Percentiles rank a stretch among this genome's conserved stretches.
These are phyloP conservation scores for Kodamaea alishanica DNA, from an alignment of 1,139 yeast genomes.

Conservation along the genomic window DNA sequence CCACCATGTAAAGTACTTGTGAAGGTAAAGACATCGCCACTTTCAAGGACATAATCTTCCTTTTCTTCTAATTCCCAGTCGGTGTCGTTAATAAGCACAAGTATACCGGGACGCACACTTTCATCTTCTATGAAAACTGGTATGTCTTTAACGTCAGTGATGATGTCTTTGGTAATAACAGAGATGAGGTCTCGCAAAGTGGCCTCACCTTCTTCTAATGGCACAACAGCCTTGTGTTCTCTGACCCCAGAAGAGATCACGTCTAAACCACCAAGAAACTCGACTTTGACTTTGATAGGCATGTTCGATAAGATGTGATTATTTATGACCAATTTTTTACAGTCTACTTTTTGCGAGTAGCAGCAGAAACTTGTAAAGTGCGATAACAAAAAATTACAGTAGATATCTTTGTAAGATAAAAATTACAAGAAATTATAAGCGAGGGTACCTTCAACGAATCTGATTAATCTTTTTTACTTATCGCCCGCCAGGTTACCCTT, in stretches of 20 bases:
- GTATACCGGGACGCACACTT: conserved; percentile 81
- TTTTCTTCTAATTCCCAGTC: conserved; percentile 97
- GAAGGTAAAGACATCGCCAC: conserved; percentile 76
- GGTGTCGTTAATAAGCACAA: conserved; percentile 87
- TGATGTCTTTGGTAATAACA: conserved; percentile 51
- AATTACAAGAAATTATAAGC: too few relatives aligned
- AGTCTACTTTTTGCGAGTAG: too few relatives aligned
- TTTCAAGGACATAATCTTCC: conserved; percentile 70
- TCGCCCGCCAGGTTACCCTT: too few relatives aligned
- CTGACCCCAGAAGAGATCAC: conserved; percentile 54
- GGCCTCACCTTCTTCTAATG: conserved; percentile 41
- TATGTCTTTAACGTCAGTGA: conserved; percentile 58
- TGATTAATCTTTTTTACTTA: too few relatives aligned
- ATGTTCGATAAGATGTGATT: too few relatives aligned
- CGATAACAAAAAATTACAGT: too few relatives aligned
- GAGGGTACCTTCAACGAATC: too few relatives aligned
- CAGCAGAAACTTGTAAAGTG: too few relatives aligned
- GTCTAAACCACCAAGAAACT: conserved; percentile 62
- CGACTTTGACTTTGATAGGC: conserved; percentile 17
- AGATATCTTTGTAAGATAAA: too few relatives aligned
- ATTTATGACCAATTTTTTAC: too few relatives aligned
- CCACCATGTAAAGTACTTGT: conserved; percentile 97
- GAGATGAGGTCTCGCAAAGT: conserved; percentile 57
- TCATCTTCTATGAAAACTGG: conserved; percentile 81
- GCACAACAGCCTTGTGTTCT: conserved; percentile 43